Evolutionary conservation across 306 rosid genomes (phyloP), one percentile per base, ranked within the genome.

Genomic region (Fragaria nilgerrensis): DNA sequence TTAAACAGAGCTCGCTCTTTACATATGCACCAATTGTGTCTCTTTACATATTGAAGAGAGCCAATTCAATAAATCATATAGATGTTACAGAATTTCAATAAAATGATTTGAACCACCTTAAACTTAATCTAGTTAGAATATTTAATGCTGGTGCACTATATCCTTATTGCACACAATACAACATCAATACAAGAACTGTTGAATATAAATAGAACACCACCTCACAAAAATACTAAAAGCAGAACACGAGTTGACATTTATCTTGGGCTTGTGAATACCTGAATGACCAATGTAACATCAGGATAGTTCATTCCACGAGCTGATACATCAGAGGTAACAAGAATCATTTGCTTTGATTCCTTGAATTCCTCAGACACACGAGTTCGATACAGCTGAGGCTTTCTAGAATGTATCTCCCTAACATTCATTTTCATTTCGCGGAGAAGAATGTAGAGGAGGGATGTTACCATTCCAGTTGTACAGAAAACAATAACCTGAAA

Each of bases 231-330:
- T 63, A 63, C 41, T 17, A 8, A 23, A 74, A 22, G 27, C 2
- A 41, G 14, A 79, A 53, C 67, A 59, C 39, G 20, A 70, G 43
- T 12, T 59, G 59, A 23, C 8, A 52, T 49, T 71, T 27, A 36
- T 23, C 53, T 14, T 0, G 2, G 9, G 50, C 77, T 65, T 56
- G 75, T 48, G 68, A 22, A 69, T 83, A 95, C 97, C 96, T 95
- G 97, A 74, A 90, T 82, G 81, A 95, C 96, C 87, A 95, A 85
- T n/a, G 97, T 89, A 75, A 92, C 98, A 83, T 92, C 97, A 50
- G 98, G 98, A 78, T 95, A 92, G 83, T 90, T 88, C 91, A 95
- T 89, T 81, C 98, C 98, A 17, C 93, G 93, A 5, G 98, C 83
- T 36, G 97, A 90, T 78, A 95, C 98, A 80, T 92, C 98, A 70